These are phyloP conservation scores for Amphichorda felina DNA, from an alignment of 2,329 filamentous ascomycete species.

Conservation along the genomic window DNA sequence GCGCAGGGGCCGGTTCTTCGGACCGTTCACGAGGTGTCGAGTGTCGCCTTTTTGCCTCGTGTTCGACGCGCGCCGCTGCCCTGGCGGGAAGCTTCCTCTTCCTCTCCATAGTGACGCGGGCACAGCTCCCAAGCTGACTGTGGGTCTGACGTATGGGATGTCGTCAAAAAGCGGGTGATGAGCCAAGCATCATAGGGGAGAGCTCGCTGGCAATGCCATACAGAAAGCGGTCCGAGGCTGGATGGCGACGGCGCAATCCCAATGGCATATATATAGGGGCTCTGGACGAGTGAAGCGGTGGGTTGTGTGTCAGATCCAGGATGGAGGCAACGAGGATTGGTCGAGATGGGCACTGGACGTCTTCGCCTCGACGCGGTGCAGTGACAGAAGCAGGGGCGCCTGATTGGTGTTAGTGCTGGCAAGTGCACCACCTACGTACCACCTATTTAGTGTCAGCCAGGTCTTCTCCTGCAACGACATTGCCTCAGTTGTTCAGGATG, in stretches of 20 bases:
- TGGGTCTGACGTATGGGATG: too few relatives aligned
- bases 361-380: too few relatives aligned
- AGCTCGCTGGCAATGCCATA: neutral
- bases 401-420: neutral
- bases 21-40: slow-evolving; percentile 39
- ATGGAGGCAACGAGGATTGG: too few relatives aligned
- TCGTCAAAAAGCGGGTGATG: neutral
- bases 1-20: slow-evolving; percentile 30
- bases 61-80: slow-evolving; percentile 47
- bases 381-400: neutral
- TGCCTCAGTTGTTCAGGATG: too few relatives aligned
- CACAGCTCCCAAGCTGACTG: neutral
- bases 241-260: neutral
- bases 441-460: too few relatives aligned
- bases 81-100: slow-evolving; percentile 55
- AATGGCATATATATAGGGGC: too few relatives aligned
- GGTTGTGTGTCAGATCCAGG: too few relatives aligned
- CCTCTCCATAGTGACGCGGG: slow-evolving; percentile 38
- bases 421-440: too few relatives aligned
- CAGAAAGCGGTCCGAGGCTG: neutral
- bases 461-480: too few relatives aligned
- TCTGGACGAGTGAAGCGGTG: too few relatives aligned
- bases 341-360: too few relatives aligned
- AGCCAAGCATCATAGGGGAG: neutral
- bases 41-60: slow-evolving; percentile 47